Evolutionary conservation across 1,284 basidiomycete species (phyloP).

Genomic region (Apiotrichum brassicae): DNA sequence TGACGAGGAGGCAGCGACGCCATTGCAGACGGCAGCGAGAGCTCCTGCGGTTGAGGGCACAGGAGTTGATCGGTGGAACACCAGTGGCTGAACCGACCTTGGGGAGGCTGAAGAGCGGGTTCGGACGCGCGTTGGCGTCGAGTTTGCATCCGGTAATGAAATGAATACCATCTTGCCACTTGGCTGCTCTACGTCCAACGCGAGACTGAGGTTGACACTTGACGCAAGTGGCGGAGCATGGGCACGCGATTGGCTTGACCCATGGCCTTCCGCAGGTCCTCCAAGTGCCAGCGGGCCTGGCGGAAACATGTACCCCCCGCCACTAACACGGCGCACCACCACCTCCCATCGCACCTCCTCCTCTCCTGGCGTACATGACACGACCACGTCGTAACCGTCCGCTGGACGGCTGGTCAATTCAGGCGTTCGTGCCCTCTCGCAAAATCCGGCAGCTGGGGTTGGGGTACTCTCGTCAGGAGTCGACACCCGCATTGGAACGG

Average conservation of each 20-base stretch:
- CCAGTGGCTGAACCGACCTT: background rate
- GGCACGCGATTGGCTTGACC: constrained; percentile 8
- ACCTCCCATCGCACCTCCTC: constrained; percentile 37
- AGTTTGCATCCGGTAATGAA: constrained; percentile 21
- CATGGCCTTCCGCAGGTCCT: background rate
- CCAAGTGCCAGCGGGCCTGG: background rate
- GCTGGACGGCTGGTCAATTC: too few species aligned
- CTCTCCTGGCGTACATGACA: constrained; percentile 22
- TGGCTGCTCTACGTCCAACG: constrained; percentile 27
- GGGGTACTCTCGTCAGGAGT: background rate
- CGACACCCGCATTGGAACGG: background rate
- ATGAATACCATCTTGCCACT: constrained; percentile 39
- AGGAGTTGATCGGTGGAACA: background rate
- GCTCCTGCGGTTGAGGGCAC: background rate
- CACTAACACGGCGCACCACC: constrained; percentile 16
- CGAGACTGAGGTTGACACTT: constrained; percentile 36
- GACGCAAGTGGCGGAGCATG: constrained; percentile 22
- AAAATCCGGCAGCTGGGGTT: background rate
- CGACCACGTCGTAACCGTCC: constrained; percentile 28
- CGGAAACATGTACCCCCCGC: background rate
- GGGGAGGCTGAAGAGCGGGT: background rate
- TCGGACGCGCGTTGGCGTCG: constrained; percentile 7
- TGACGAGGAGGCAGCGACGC: background rate
- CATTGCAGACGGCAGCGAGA: background rate
- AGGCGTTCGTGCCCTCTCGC: too few species aligned